phyloP scores from a whole-genome alignment of 2,329 filamentous ascomycete genomes.

The Huntiella moniliformis region DNA sequence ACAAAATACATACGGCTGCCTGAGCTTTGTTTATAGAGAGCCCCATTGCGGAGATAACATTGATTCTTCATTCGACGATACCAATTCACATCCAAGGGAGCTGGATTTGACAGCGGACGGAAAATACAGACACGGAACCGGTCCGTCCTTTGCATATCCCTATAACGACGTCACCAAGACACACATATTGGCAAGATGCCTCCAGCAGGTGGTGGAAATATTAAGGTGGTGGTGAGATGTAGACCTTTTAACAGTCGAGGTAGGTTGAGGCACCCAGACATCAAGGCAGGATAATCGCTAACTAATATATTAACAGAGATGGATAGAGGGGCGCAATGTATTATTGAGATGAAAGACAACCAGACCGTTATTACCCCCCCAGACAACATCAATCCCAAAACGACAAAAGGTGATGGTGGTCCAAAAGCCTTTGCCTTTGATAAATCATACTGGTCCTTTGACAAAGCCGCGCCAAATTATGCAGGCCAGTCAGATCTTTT shows the following conservation, averaged over 20 bases:
- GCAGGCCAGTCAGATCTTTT: slow-evolving; percentile 83
- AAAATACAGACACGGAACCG: too few species aligned
- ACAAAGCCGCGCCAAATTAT: slow-evolving; percentile 61
- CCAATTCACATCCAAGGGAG: too few species aligned
- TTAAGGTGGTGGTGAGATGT: slow-evolving; percentile 97
- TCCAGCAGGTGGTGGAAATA: slow-evolving; percentile 53
- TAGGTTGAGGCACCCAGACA: slow-evolving; percentile 21
- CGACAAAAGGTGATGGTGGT: slow-evolving; percentile 43
- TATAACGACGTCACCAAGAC: neutral
- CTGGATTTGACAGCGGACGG: too few species aligned
- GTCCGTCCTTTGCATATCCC: too few species aligned
- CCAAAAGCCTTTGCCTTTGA: slow-evolving; percentile 89
- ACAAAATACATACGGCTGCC: too few species aligned
- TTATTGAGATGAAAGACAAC: slow-evolving; percentile 85
- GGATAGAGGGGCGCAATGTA: slow-evolving; percentile 83
- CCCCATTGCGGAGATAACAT: too few species aligned
- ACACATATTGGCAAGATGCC: slow-evolving; percentile 4
- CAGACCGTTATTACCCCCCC: slow-evolving; percentile 76
- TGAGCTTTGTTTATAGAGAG: too few species aligned
- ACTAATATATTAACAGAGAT: slow-evolving; percentile 39
- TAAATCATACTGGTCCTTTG: slow-evolving; percentile 95
- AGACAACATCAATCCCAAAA: slow-evolving; percentile 52
- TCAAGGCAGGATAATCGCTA: neutral
- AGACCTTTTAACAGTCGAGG: slow-evolving; percentile 93
- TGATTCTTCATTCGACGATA: too few species aligned